Percentiles rank a stretch among this genome's conserved stretches.
Evolutionary conservation across 805 yeast genomes (phyloP).

Genomic region (Wickerhamomyces ciferrii): DNA sequence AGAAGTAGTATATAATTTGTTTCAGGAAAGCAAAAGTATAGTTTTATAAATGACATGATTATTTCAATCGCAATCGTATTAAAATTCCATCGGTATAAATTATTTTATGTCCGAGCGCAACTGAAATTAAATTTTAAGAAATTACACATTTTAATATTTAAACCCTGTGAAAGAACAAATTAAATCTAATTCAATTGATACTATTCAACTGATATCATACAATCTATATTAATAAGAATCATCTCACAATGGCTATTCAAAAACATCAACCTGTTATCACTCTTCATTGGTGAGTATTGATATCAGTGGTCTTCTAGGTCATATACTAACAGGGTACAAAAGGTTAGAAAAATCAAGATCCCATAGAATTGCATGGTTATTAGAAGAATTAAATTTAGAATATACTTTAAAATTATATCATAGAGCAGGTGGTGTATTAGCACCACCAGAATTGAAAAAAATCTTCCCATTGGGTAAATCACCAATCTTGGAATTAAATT

Average conservation of each 20-base stretch:
- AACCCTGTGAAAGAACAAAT: too few relatives aligned
- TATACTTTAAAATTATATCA: slow-evolving; percentile 50
- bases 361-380: slow-evolving; percentile 55
- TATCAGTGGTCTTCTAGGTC: not conserved
- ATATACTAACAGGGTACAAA: not conserved
- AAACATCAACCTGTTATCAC: not conserved
- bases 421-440: slow-evolving; percentile 43
- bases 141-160: too few relatives aligned
- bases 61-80: too few relatives aligned
- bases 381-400: slow-evolving; percentile 53
- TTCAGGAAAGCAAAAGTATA: too few relatives aligned
- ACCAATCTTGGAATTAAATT: slow-evolving; percentile 50
- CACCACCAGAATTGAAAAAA: slow-evolving; percentile 42
- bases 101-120: too few relatives aligned
- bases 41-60: too few relatives aligned
- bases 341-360: slow-evolving; percentile 39
- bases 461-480: slow-evolving; percentile 61
- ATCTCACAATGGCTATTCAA: not conserved
- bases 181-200: too few relatives aligned
- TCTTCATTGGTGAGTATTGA: not conserved
- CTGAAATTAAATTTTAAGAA: too few relatives aligned
- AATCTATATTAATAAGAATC: too few relatives aligned
- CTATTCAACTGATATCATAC: too few relatives aligned
- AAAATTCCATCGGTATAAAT: too few relatives aligned
- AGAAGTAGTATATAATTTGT: too few relatives aligned